Evolutionary conservation across 768 basidiomycete genomes (phyloP), one percentile per base, ranked within the genome.

Genomic region (Suillus lakei): DNA sequence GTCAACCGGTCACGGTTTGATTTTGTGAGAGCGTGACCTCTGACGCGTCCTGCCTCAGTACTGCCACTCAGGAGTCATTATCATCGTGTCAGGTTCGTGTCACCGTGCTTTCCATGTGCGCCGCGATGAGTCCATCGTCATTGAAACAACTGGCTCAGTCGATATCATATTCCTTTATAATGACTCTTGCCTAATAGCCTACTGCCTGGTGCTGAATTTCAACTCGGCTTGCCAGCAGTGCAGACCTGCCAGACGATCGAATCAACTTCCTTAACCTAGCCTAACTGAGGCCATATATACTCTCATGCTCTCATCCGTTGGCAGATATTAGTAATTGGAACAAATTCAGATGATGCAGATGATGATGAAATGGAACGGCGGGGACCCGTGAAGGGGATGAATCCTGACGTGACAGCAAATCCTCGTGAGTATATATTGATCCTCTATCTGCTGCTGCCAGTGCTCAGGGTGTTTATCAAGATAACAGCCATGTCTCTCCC

Each of bases 401-500:
- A 30, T 10, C 7, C 6, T 46, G 4, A 58, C 55, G 5, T 5
- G 32, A 15, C 5, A 58, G 12, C 8, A 34, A 34, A n/a, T 12
- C 56, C 26, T 36, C 21, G 16, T 34, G 38, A 39, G 30, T 34
- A 30, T 53, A 30, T 53, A 23, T 30, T 30, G 26, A 7, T 38
- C 28, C 3, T 39, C 32, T 26, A 48, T 48, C 39, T 39, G 39
- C 39, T 39, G 39, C 39, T 13, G 15, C 39, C 23, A 23, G 46
- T 23, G 13, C 43, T 44, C 43, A 44, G 43, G 43, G 8, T 44
- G 8, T 44, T 48, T 7, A 48, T 48, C 23, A 48, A 48, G 26
- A 50, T 16, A 28, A 34, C 6, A 34, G 13, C 48, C 46, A 13
- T 50, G 48, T 50, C 74, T 2, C 75, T 86, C 46, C 86, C 85